Evolutionary conservation across 1,284 basidiomycete genomes (phyloP), one percentile per base, ranked within the genome.

Genomic region (Cutaneotrichosporon curvatum): DNA sequence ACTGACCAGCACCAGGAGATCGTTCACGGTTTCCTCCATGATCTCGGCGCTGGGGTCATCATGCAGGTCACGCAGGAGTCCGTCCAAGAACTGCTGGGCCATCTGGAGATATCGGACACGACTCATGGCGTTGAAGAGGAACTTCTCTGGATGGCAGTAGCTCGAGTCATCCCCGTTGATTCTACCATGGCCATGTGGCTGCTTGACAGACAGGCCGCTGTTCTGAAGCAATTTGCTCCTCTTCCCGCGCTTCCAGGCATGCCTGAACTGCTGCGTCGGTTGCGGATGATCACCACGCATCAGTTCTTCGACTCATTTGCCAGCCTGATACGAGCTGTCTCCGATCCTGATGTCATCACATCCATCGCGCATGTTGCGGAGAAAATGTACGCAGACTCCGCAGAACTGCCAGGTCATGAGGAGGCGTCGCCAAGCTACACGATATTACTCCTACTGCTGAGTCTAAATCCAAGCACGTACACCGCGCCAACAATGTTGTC

Each of bases 121-220:
- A n/a, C 40, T 3, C 50, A 51, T 23, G 58, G 59, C 2, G 31
- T 61, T 6, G 65, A 65, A 35, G 59, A 53, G 22, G 67, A 70
- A 40, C 43, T 68, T 11, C 18, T 65, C 4, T 70, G 67, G 67
- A 42, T 63, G 15, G 58, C 65, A 5, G 50, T 59, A 0, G 60
- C 51, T 1, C 52, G 43, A 18, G 48, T 48, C 3, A 39, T 65
- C 7, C 40, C 41, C 4, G 45, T 47, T 4, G 50, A 61, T 16
- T 45, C 36, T 11, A 21, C 37, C 9, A 37, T 62, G 8, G 55
- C 55, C 2, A 37, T 35, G 1, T 70, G 67, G 67, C 45, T 67
- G 4, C 34, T 67, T 7, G 36, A 40, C 10, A 21, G 44, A 7
- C 37, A 59, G 7, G 39, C 40, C 9, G 48, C 48, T 4, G 48